A percentile compares a stretch with the other conserved stretches of the same genome.
phyloP scores from a whole-genome alignment of 257 asterid species.

The Catharanthus roseus region DNA sequence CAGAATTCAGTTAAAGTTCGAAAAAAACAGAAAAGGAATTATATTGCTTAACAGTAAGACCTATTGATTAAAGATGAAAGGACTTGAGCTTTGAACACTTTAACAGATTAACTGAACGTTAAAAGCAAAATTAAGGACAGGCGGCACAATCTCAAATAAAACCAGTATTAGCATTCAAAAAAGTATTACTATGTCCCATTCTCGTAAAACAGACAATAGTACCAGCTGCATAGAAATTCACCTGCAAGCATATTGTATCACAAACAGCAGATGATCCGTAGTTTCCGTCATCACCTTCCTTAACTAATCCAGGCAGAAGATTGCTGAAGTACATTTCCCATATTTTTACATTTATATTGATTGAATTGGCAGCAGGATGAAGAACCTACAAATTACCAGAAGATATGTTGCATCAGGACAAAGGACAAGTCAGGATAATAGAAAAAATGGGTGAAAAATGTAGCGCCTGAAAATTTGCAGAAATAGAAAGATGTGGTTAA shows the following conservation, averaged over 20 bases:
- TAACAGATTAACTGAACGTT: neutral
- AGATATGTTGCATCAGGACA: neutral
- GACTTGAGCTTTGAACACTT: neutral
- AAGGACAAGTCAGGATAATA: neutral
- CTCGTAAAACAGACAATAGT: neutral
- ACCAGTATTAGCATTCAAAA: no score
- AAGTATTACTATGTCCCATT: neutral
- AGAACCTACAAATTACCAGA: conserved; percentile 49
- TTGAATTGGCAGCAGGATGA: conserved; percentile 65
- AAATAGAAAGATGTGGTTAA: no score
- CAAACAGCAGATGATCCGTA: conserved; percentile 80
- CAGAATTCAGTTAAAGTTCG: neutral
- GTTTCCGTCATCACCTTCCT: conserved; percentile 79
- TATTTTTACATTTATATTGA: conserved; percentile 66
- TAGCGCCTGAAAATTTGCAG: neutral
- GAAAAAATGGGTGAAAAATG: neutral
- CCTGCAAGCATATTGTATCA: conserved; percentile 96
- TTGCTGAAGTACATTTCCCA: conserved; percentile 84
- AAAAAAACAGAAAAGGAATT: neutral
- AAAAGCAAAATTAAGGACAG: no score
- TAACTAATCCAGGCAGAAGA: conserved; percentile 73
- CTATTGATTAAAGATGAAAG: neutral
- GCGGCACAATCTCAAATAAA: no score
- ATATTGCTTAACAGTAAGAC: neutral
- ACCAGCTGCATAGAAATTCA: conserved; percentile 8